phyloP scores from a whole-genome alignment of 805 yeast genomes.

The Alloascoidea hylecoeti region DNA sequence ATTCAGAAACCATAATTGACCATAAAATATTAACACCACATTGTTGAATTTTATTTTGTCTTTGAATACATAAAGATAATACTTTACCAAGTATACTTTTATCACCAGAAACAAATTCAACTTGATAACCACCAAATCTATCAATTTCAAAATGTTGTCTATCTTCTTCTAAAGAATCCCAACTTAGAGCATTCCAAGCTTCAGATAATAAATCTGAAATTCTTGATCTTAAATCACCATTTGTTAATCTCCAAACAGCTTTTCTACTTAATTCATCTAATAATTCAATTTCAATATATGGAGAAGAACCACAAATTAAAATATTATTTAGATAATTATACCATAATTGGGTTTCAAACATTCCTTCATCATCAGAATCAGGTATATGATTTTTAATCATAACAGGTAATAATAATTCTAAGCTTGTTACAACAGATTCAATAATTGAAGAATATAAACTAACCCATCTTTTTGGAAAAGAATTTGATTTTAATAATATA shows the following conservation, averaged over 20 bases:
- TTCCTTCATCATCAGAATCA: conserved; percentile 27
- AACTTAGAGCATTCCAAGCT: conserved; percentile 67
- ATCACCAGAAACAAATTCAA: conserved; percentile 36
- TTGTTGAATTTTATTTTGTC: conserved; percentile 42
- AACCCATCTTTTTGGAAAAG: conserved; percentile 47
- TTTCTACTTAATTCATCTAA: conserved; percentile 59
- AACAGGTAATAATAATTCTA: conserved; percentile 26
- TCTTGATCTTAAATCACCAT: conserved; percentile 43
- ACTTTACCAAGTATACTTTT: conserved; percentile 50
- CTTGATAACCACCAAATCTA: conserved; percentile 60
- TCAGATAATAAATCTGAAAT: conserved; percentile 38
- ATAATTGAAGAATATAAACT: conserved; percentile 28
- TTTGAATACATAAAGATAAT: conserved; percentile 54
- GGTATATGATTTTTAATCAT: conserved; percentile 40
- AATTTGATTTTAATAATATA: conserved; percentile 13
- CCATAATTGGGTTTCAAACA: conserved; percentile 53
- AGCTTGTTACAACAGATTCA: conserved; percentile 14
- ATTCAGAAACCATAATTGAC: conserved; percentile 58
- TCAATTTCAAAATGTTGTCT: conserved; percentile 41
- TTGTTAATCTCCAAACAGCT: conserved; percentile 47
- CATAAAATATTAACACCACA: conserved; percentile 56
- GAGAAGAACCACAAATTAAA: conserved; percentile 46
- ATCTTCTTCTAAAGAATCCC: conserved; percentile 43
- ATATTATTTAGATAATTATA: conserved; percentile 45
- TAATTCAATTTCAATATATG: conserved; percentile 56